A percentile compares a stretch with the other conserved stretches of the same genome.
Evolutionary conservation across 148 eudicot species (phyloP).

Genomic region (Talinum fruticosum): DNA sequence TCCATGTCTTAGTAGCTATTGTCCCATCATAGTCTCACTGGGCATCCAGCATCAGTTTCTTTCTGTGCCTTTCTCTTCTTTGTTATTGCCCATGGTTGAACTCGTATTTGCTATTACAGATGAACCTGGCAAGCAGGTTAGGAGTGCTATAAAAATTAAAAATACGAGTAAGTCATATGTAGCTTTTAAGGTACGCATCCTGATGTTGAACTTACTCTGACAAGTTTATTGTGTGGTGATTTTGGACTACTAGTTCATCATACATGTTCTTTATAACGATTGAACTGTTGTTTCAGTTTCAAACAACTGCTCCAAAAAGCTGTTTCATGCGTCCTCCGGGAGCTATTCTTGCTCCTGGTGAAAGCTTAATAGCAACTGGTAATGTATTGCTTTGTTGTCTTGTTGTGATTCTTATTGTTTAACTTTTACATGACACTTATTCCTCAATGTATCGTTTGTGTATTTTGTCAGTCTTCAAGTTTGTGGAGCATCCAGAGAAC

Average conservation of each 20-base stretch:
- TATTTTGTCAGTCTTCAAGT: constrained; percentile 63
- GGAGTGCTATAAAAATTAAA: constrained; percentile 79
- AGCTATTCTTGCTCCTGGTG: constrained; percentile 86
- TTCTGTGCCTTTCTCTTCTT: neutral
- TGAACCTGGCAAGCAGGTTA: constrained; percentile 94
- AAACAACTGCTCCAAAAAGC: constrained; percentile 92
- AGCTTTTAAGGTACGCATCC: constrained; percentile 74
- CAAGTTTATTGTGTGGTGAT: neutral
- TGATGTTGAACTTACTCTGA: neutral
- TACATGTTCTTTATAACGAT: neutral
- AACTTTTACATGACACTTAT: neutral
- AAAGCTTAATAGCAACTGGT: constrained; percentile 84
- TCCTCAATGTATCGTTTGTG: neutral
- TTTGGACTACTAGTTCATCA: neutral
- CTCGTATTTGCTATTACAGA: constrained; percentile 37
- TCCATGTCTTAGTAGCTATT: neutral
- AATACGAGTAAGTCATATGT: constrained; percentile 83
- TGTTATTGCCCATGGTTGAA: neutral
- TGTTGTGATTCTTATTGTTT: neutral
- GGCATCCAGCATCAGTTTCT: neutral
- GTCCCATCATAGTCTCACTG: neutral
- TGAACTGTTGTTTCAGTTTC: constrained; percentile 57
- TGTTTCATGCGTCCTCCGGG: constrained; percentile 98
- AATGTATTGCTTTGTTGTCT: constrained; percentile 13
- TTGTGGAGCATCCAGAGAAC: constrained; percentile 84